Evolutionary conservation across 225 moss, liverwort and hornwort genomes (phyloP).

Genomic region (Sphagnum contortum): DNA sequence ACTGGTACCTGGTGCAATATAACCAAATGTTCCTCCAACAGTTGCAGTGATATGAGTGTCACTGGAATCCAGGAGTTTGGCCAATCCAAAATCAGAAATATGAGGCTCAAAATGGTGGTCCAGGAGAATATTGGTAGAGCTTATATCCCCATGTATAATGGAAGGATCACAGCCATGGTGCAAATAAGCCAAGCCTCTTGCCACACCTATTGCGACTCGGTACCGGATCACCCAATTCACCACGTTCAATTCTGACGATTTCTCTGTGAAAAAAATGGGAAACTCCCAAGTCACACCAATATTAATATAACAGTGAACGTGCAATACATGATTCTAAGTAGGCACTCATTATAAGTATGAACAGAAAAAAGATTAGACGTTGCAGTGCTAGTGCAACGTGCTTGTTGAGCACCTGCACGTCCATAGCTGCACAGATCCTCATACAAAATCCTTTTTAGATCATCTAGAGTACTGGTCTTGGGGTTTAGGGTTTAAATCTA

Average conservation of each 20-base stretch:
- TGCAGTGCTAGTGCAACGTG: too few relatives aligned
- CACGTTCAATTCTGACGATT: neutral
- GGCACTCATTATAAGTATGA: too few relatives aligned
- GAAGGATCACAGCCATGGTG: slow-evolving; percentile 40
- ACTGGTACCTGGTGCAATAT: slow-evolving; percentile 36
- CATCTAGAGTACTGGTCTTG: too few relatives aligned
- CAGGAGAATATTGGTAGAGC: slow-evolving; percentile 35
- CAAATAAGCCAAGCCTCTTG: slow-evolving; percentile 34
- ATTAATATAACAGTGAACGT: too few relatives aligned
- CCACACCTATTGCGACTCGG: slow-evolving; percentile 30
- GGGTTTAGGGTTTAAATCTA: too few relatives aligned
- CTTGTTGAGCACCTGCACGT: too few relatives aligned
- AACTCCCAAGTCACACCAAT: too few relatives aligned
- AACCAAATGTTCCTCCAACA: slow-evolving; percentile 43
- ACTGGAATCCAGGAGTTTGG: slow-evolving; percentile 22
- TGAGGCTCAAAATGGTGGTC: slow-evolving; percentile 30
- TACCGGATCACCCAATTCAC: slow-evolving; percentile 27
- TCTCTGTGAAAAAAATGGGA: too few relatives aligned
- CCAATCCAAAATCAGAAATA: slow-evolving; percentile 45
- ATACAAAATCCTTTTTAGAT: too few relatives aligned
- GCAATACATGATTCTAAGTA: too few relatives aligned
- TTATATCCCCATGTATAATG: slow-evolving; percentile 42
- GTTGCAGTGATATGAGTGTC: slow-evolving; percentile 34
- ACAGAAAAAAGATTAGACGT: too few relatives aligned
- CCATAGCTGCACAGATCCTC: too few relatives aligned